Evolutionary conservation across 768 basidiomycete species (phyloP).

Genomic region (Termitomyces sp.): DNA sequence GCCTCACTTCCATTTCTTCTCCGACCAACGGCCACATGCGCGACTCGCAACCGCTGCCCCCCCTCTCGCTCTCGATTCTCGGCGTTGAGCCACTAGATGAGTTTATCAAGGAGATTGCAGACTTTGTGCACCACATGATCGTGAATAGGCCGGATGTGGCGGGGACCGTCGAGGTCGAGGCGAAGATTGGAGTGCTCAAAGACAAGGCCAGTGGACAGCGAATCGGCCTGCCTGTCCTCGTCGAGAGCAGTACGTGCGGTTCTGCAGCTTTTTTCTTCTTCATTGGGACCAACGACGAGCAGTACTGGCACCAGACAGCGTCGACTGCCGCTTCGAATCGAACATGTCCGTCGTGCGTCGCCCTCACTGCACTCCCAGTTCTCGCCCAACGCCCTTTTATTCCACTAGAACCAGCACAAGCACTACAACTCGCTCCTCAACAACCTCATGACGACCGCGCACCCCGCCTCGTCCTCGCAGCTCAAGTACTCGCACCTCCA

Average conservation of each 20-base stretch:
- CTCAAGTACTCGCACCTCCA: slow-evolving; percentile 74
- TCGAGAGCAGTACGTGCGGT: slow-evolving; percentile 72
- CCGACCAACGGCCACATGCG: slow-evolving; percentile 23
- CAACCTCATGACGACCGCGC: slow-evolving; percentile 62
- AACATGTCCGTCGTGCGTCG: slow-evolving; percentile 83
- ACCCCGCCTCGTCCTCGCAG: slow-evolving; percentile 44
- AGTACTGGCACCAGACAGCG: slow-evolving; percentile 65
- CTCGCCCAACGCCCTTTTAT: background rate
- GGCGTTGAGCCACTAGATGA: slow-evolving; percentile 91
- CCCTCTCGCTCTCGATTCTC: slow-evolving; percentile 75
- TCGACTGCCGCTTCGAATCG: slow-evolving; percentile 78
- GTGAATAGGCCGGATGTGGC: slow-evolving; percentile 44
- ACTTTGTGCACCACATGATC: slow-evolving; percentile 79
- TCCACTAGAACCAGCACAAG: slow-evolving; percentile 71
- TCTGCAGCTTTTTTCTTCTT: slow-evolving; percentile 6
- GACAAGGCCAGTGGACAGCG: slow-evolving; percentile 54
- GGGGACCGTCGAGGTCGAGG: slow-evolving; percentile 81
- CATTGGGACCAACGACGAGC: background rate
- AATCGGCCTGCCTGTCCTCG: slow-evolving; percentile 64
- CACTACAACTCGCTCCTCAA: slow-evolving; percentile 89
- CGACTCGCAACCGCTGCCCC: slow-evolving; percentile 35
- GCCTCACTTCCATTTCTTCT: slow-evolving; percentile 14
- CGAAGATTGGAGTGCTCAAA: slow-evolving; percentile 76
- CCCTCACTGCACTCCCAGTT: background rate
- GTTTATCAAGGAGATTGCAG: slow-evolving; percentile 87